phyloP scores from a whole-genome alignment of 768 basidiomycete genomes.

The Hortiboletus flavorubellus region DNA sequence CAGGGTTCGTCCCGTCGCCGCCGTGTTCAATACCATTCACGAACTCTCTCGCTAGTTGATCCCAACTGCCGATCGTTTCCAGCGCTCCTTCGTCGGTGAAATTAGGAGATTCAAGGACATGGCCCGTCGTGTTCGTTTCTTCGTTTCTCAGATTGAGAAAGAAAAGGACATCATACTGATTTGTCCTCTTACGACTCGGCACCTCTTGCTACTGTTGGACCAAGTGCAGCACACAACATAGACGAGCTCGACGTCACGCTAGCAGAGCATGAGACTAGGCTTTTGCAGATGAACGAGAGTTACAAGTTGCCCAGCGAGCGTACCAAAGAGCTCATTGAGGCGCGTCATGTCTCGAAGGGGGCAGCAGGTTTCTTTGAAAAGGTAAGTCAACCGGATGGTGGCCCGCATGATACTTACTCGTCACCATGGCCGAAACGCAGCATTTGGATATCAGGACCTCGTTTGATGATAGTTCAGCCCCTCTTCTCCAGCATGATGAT shows the following conservation, averaged over 20 bases:
- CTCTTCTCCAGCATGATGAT: constrained; percentile 89
- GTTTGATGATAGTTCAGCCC: constrained; percentile 88
- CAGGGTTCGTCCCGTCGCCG: background rate
- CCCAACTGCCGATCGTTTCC: constrained; percentile 93
- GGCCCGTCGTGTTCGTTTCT: constrained; percentile 91
- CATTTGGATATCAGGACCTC: constrained; percentile 81
- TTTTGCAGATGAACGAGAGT: constrained; percentile 88
- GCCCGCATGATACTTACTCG: constrained; percentile 7
- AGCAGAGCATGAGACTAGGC: constrained; percentile 78
- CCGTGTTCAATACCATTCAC: constrained; percentile 35
- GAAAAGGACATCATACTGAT: constrained; percentile 81
- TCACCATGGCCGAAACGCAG: constrained; percentile 66
- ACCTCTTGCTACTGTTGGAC: constrained; percentile 85
- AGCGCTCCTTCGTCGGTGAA: constrained; percentile 96
- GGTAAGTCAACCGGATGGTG: constrained; percentile 39
- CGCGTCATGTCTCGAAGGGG: constrained; percentile 89
- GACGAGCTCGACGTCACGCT: constrained; percentile 91
- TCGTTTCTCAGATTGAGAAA: constrained; percentile 78
- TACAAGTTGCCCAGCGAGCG: constrained; percentile 87
- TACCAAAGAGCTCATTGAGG: constrained; percentile 85
- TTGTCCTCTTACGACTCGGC: constrained; percentile 85
- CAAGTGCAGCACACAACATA: constrained; percentile 87
- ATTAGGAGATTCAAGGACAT: constrained; percentile 95
- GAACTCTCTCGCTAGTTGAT: constrained; percentile 61
- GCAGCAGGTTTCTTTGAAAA: constrained; percentile 95